Base-by-base conservation (phyloP, 495 filamentous ascomycete species). In the Xylaria nigripes region DNA sequence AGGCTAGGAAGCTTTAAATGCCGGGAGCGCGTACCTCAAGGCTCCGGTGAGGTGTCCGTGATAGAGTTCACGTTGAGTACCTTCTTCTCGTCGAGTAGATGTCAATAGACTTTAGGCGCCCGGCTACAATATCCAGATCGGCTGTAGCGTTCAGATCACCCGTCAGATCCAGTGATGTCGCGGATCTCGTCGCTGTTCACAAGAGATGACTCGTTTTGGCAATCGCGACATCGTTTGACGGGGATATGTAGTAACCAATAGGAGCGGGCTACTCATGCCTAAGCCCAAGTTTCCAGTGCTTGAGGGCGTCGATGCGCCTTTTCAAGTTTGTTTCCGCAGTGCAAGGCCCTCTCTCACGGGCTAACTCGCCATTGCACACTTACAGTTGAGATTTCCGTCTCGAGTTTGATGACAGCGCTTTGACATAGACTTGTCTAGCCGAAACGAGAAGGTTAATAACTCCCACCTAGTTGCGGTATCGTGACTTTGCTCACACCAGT, bases 91-190 rank as follows among this genome's bases (percentile, higher is more conserved):
- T 51, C 45, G 21, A 51, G n/a, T 51, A 51, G 5, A 51, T 29
- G 19, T 45, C 18, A 18, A 34, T 45, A 15, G 50, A 51, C 10
- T 18, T 27, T 4, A 40, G 50, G 3, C 44, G 50, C 3, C 50
- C 50, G 7, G 50, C 50, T 5, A 51, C 50, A 18, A 51, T 51
- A 40, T 51, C 50, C 8, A 51, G 40, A 8, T 51, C 64, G 9
- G 81, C 81, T 1, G 85, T 87, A 5, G 72, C 69, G 56, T 87
- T 87, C 61, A 87, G 72, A 59, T 89, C 85, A 2, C 83, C 85
- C 16, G 76, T 77, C 16, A 89, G 63, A 22, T 81, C 65, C 13
- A 89, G 68, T 13, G 73, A 70, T 6, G 51, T 63, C 3, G 77
- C 79, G 22, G 73, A 42, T 7, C 82, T 59, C 21, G 70, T 71